phyloP scores from a whole-genome alignment of 139 green algal genomes.

The Volvox reticuliferus region DNA sequence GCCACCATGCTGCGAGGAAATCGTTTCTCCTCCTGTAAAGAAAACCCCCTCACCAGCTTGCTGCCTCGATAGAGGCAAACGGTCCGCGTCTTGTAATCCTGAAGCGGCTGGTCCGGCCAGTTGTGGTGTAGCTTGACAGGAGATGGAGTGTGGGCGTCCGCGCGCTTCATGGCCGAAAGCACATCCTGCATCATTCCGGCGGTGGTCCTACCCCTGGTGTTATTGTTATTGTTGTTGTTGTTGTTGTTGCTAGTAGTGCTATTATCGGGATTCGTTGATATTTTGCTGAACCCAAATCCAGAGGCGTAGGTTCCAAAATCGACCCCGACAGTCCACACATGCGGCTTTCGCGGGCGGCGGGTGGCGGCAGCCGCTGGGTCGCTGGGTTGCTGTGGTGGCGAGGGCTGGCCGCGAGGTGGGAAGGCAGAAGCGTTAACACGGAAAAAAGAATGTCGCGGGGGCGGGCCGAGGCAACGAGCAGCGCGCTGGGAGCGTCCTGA shows the following conservation, averaged over 20 bases:
- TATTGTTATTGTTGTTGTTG: too few relatives aligned
- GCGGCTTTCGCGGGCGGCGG: neutral
- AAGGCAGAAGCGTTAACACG: neutral
- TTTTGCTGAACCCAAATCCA: neutral
- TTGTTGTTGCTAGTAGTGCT: neutral
- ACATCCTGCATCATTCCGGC: neutral
- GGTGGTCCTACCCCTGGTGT: neutral
- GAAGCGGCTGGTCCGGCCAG: neutral
- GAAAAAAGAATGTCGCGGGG: too few relatives aligned
- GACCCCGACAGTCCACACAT: neutral
- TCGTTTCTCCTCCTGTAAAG: too few relatives aligned
- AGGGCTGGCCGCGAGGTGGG: neutral
- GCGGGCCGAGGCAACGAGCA: too few relatives aligned
- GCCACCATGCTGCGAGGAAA: too few relatives aligned
- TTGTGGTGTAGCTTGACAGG: neutral
- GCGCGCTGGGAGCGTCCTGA: too few relatives aligned
- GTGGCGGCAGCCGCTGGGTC: neutral
- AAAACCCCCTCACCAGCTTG: constrained; percentile 22
- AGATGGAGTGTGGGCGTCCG: neutral
- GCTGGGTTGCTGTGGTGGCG: neutral
- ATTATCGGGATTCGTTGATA: too few relatives aligned
- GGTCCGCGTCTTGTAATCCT: constrained; percentile 16
- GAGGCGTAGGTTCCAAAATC: constrained; percentile 32
- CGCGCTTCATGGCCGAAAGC: neutral
- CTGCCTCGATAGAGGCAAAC: neutral